phyloP scores from a whole-genome alignment of 495 filamentous ascomycete genomes.

The Neurospora intermedia region DNA sequence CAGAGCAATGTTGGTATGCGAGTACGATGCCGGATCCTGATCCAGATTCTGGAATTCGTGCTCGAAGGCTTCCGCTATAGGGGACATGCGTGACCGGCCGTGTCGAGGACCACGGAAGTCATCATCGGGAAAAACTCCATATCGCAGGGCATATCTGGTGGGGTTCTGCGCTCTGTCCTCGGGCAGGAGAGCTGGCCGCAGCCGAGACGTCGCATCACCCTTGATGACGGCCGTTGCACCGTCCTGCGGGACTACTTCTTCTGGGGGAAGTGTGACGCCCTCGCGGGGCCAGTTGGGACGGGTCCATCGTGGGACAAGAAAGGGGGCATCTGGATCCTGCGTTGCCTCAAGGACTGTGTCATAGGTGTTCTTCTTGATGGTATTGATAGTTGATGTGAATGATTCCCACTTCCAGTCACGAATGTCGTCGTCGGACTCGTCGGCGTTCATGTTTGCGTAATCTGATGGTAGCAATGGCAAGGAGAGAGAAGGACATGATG shows the following conservation, averaged over 20 bases:
- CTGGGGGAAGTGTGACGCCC: background rate
- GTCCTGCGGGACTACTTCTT: background rate
- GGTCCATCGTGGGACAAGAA: background rate
- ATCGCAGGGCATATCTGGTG: conserved; percentile 23
- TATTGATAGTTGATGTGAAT: rapidly evolving
- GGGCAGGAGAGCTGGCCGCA: conserved; percentile 22
- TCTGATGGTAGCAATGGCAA: background rate
- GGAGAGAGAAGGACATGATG: background rate
- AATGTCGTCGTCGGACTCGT: background rate
- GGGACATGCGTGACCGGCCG: conserved; percentile 26
- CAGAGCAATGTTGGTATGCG: background rate
- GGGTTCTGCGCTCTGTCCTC: conserved; percentile 13
- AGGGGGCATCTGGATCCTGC: background rate
- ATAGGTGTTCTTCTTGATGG: background rate
- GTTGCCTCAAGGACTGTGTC: background rate
- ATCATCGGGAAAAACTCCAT: conserved; percentile 21
- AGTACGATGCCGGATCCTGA: background rate
- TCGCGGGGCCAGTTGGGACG: background rate
- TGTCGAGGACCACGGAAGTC: background rate
- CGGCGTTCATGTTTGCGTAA: background rate
- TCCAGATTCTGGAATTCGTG: background rate
- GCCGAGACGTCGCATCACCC: conserved; percentile 7
- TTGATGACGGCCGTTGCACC: background rate
- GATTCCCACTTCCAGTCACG: background rate
- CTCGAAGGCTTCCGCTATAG: conserved; percentile 6